A percentile compares a stretch with the other conserved stretches of the same genome.
Conservation (phyloP, 169 alveolate species). For the Plasmodium blacklocki region DNA sequence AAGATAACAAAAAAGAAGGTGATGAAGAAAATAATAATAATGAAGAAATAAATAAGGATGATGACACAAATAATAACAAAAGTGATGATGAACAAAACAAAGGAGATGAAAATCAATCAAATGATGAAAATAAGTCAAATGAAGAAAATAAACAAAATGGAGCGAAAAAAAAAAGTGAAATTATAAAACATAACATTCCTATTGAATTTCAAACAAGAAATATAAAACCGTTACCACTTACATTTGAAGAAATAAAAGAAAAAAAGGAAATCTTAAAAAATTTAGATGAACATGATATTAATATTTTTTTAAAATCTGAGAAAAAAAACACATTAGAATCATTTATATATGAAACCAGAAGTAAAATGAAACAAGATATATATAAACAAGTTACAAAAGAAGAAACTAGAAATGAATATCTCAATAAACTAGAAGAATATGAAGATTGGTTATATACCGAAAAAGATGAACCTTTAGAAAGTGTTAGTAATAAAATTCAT, state of each 20-base stretch:
- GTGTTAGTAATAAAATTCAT: conserved; percentile 50
- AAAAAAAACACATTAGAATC: conserved; percentile 65
- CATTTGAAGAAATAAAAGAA: conserved; percentile 49
- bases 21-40: conserved; percentile 5
- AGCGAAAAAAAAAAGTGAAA: conserved; percentile 18
- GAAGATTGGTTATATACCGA: conserved; percentile 74
- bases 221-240: conserved; percentile 53
- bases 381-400: conserved; percentile 67
- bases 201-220: conserved; percentile 22
- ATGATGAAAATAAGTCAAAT: background rate
- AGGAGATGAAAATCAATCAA: background rate
- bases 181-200: conserved; percentile 42
- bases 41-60: conserved; percentile 7
- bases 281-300: conserved; percentile 63
- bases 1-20: conserved; percentile 40
- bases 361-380: conserved; percentile 74
- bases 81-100: background rate
- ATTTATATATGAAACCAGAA: conserved; percentile 69
- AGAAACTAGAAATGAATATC: conserved; percentile 31
- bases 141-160: background rate
- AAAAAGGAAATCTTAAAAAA: conserved; percentile 60
- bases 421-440: conserved; percentile 66
- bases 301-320: conserved; percentile 63
- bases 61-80: conserved; percentile 2
- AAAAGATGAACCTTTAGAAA: conserved; percentile 77